Base-by-base conservation (phyloP, 176 grass and related monocot genomes). In the Musa beccarii region DNA sequence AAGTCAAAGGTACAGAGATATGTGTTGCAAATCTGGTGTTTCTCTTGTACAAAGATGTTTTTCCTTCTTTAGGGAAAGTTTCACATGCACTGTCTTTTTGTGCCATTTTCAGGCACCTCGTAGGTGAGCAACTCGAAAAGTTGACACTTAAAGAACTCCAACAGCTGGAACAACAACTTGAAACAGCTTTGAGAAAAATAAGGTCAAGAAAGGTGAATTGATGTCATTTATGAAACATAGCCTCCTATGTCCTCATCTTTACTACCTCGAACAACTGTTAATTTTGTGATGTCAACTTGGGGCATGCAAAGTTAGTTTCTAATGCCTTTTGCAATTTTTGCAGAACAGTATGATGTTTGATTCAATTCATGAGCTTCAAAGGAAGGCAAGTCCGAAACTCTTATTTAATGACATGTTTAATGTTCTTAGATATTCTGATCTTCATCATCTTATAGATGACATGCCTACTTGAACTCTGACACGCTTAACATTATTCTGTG, bases 321-420 rank as follows among this genome's bases (percentile, higher is more conserved):
- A 1, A 70, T 21, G 63, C 34, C 1, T 51, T 14, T 20, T 12
- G n/a, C 21, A 34, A 8, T 21, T 51, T 51, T 70, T 70, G 68
- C 51, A 70, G 68, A 70, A 70, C 68, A 79, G 92, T 20, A 69
- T 84, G 74, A 57, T 89, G 55, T 82, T 88, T 24, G 83, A 92
- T 64, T 90, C 87, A 50, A 89, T 92, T 83, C 75, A 85, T 12
- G 83, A 88, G 53, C 92, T 96, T 75, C 89, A 92, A 78, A 91
- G 83, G 79, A 96, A 92, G 89, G 92, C 84, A 71, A 69, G 83
- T 59, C 59, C 17, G 50, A 68, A 43, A 17, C 25, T 29, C 34
- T 70, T 19, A 7, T 70, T 70, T 1, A 51, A 3, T 43, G 4
- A 43, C 34, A 43, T 34, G 3, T 34, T 34, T 34, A 34, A 34